Evolutionary conservation across 2,329 filamentous ascomycete species (phyloP), one percentile per base, ranked within the genome.

Genomic region (Neofusicoccum umdonicola): DNA sequence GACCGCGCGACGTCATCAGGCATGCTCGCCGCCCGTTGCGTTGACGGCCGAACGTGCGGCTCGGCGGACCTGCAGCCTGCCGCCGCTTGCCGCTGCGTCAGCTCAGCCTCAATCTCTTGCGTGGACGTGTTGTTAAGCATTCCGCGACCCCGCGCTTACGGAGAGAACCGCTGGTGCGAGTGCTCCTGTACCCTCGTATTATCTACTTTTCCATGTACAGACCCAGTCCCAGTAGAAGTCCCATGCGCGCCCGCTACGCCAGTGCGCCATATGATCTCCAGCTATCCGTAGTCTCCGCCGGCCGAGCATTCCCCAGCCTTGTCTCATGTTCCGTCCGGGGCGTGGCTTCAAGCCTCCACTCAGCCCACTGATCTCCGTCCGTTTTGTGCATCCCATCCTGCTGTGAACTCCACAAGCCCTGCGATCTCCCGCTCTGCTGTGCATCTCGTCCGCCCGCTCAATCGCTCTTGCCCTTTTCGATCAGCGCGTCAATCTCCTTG

Each of bases 401-500:
- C 35, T 51, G 42, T 39, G 15, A 42, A 34, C 37, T 42, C 47
- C 47, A 41, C 47, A 13, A 31, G 60, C 12, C 31, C 22, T 37
- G 27, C 8, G 19, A 52, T 64, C 58, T 62, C 44, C 47, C 62
- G 51, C 19, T 47, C 39, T 42, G 22, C 34, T 42, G 22, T 41
- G 31, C 9, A 31, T 34, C 42, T 41, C 41, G 41, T 22, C 15
- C 11, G 19, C 13, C 37, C 27, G 35, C 19, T 51, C 22, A 64
- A 27, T 64, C 62, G 52, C 62, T 64, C 63, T 65, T 65, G 22
- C 63, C 61, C 60, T 65, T 88, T 85, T 77, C 85, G 67, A 82
- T 76, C 74, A 80, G 81, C 73, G 78, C 83, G 67, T 80, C 81
- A 51, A 82, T 80, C 66, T 85, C 77, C 31, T 69, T 69, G 67